These are phyloP conservation scores for Pseudisothecium myosuroides DNA, from an alignment of 225 moss, liverwort and hornwort genomes.

Conservation along the genomic window DNA sequence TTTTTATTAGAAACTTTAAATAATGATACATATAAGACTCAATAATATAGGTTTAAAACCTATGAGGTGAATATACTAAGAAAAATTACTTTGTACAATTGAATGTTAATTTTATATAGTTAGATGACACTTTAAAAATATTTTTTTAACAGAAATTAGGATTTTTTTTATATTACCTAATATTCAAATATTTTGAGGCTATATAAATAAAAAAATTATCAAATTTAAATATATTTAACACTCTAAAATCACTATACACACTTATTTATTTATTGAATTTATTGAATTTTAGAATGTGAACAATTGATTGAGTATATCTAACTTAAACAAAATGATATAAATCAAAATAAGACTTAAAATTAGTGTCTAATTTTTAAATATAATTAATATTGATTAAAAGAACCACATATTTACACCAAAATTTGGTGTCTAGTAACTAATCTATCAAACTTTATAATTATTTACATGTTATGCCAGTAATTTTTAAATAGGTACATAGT, in stretches of 20 bases:
- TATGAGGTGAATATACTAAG: not conserved
- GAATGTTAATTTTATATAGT: rapidly evolving
- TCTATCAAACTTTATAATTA: not conserved
- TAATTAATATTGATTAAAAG: not conserved
- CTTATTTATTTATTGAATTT: too few species aligned
- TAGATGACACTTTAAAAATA: too few species aligned
- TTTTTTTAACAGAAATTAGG: too few species aligned
- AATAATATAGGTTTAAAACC: too few species aligned
- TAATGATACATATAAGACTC: too few species aligned
- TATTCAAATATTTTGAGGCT: not conserved
- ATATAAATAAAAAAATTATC: not conserved
- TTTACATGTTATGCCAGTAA: not conserved
- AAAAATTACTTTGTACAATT: not conserved
- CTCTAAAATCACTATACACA: not conserved
- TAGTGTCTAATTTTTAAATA: too few species aligned
- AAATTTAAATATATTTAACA: too few species aligned
- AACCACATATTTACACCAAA: too few species aligned
- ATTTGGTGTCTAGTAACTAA: not conserved
- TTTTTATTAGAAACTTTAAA: not conserved
- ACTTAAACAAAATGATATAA: not conserved
- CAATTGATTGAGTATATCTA: too few species aligned
- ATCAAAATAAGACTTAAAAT: too few species aligned
- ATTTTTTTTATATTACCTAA: not conserved
- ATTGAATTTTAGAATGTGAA: too few species aligned
- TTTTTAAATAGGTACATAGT: too few species aligned